Percentiles rank a stretch among this genome's conserved stretches.
These are phyloP conservation scores for Cyclostephanos invisitatus DNA, from an alignment of 108 stramenopile genomes.

Conservation along the genomic window DNA sequence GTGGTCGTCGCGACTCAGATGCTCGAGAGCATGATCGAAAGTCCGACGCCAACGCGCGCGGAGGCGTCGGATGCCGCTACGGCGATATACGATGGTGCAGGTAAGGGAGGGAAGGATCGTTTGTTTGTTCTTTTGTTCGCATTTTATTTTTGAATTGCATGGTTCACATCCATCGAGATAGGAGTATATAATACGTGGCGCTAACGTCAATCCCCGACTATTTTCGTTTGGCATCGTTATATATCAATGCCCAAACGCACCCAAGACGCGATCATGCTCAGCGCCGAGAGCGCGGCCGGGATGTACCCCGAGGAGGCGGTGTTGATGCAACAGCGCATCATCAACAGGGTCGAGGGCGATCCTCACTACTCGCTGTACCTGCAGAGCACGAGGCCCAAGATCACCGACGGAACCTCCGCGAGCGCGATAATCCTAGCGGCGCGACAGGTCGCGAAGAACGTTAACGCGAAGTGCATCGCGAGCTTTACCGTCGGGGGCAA, in stretches of 20 bases:
- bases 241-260: not conserved
- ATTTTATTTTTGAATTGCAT: too few species aligned
- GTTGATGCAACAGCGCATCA: slow-evolving; percentile 94
- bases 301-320: slow-evolving; percentile 92
- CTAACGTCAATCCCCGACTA: too few species aligned
- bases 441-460: slow-evolving; percentile 68
- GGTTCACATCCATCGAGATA: too few species aligned
- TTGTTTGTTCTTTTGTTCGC: not conserved
- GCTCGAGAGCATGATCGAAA: slow-evolving; percentile 83
- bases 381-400: slow-evolving; percentile 37
- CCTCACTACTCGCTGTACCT: slow-evolving; percentile 71
- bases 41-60: slow-evolving; percentile 93
- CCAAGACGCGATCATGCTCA: slow-evolving; percentile 93
- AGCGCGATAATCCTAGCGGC: slow-evolving; percentile 91
- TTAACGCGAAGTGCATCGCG: slow-evolving; percentile 87
- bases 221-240: too few species aligned
- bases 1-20: slow-evolving; percentile 82
- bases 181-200: too few species aligned
- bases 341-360: slow-evolving; percentile 90
- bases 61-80: slow-evolving; percentile 96
- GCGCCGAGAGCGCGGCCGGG: slow-evolving; percentile 91
- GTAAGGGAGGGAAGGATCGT: not conserved
- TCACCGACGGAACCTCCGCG: slow-evolving; percentile 75
- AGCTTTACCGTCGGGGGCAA: slow-evolving; percentile 89
- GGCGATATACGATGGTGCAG: slow-evolving; percentile 94